phyloP scores from a whole-genome alignment of 306 rosid genomes.

The Castanospermum australe region DNA sequence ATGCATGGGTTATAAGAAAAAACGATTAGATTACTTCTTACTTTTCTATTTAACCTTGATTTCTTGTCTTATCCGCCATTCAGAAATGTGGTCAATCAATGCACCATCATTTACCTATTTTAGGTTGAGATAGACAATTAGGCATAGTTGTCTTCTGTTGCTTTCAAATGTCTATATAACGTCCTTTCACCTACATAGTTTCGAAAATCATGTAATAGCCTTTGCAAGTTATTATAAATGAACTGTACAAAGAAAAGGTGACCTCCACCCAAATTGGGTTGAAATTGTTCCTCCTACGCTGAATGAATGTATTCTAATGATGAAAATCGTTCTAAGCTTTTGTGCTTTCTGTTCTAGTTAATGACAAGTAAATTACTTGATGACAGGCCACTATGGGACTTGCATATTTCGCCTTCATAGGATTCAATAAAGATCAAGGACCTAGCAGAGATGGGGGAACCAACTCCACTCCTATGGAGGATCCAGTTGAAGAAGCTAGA shows the following conservation, averaged over 20 bases:
- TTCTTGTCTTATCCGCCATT: not conserved
- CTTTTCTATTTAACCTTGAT: not conserved
- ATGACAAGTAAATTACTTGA: not conserved
- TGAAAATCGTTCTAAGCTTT: not conserved
- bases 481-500: constrained; percentile 69
- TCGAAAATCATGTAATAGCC: too few species aligned
- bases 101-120: not conserved
- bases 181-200: too few species aligned
- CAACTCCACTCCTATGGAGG: constrained; percentile 35
- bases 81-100: not conserved
- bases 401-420: constrained; percentile 55
- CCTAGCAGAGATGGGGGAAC: constrained; percentile 32
- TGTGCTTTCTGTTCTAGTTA: not conserved
- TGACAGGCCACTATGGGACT: constrained; percentile 70
- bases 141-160: not conserved
- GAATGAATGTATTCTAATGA: not conserved
- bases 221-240: too few species aligned
- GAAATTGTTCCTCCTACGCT: too few species aligned
- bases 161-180: not conserved
- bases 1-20: not conserved
- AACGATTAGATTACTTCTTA: not conserved
- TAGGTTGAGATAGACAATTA: not conserved
- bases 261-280: too few species aligned
- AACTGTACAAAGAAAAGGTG: too few species aligned
- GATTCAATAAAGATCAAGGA: constrained; percentile 60